phyloP scores from a whole-genome alignment of 108 stramenopile species.

The Nannochloropsis salina region DNA sequence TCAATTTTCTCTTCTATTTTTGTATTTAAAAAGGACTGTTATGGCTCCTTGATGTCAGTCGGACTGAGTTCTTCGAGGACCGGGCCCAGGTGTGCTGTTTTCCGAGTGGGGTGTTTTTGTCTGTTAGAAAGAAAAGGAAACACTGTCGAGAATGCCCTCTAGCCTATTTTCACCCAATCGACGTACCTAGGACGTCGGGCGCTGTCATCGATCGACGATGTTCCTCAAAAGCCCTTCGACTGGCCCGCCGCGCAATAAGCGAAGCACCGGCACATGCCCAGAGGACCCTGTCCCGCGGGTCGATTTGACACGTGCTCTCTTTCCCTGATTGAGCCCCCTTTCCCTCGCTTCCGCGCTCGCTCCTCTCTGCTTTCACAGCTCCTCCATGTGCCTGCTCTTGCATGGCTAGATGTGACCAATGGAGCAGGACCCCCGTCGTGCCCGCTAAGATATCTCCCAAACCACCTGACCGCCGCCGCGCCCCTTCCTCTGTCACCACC shows the following conservation, averaged over 20 bases:
- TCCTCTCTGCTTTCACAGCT: neutral
- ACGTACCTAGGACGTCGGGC: slow-evolving; percentile 22
- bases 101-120: neutral
- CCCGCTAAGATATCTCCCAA: slow-evolving; percentile 87
- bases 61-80: slow-evolving; percentile 17
- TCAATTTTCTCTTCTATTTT: no score
- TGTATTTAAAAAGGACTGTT: no score
- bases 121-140: neutral
- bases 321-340: neutral
- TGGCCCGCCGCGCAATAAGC: slow-evolving; percentile 25
- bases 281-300: slow-evolving; percentile 23
- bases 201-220: slow-evolving; percentile 34
- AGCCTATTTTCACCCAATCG: neutral
- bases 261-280: slow-evolving; percentile 34
- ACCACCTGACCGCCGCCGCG: slow-evolving; percentile 88
- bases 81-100: neutral
- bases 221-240: slow-evolving; percentile 26
- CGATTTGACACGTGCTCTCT: neutral
- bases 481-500: slow-evolving; percentile 67
- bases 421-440: slow-evolving; percentile 21
- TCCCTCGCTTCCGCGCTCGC: neutral
- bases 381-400: slow-evolving; percentile 5
- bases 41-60: neutral
- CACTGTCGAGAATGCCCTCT: neutral
- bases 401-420: neutral